Evolutionary conservation across 192 early-diverging fungal genomes (phyloP).

Genomic region (Coemansia biformis): DNA sequence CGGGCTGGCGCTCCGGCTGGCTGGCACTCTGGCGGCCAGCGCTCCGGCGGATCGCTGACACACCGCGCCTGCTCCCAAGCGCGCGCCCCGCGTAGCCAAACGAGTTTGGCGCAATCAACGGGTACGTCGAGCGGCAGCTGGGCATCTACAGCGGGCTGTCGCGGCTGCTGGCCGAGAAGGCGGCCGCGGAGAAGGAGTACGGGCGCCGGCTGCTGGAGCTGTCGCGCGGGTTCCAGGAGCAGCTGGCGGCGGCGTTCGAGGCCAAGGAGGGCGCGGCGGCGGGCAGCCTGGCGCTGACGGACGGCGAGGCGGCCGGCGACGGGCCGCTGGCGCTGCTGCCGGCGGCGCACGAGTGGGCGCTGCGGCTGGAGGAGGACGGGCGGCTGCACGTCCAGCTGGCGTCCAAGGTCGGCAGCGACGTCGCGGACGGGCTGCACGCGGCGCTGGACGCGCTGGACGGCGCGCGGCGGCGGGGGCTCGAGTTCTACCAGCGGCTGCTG

Average conservation of each 20-base stretch:
- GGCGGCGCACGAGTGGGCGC: slow-evolving; percentile 32
- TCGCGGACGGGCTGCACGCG: slow-evolving; percentile 25
- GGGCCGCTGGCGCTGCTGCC: slow-evolving; percentile 32
- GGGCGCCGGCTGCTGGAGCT: slow-evolving; percentile 35
- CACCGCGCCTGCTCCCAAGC: too few relatives aligned
- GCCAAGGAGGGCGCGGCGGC: slow-evolving; percentile 10
- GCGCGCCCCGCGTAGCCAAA: too few relatives aligned
- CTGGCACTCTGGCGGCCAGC: too few relatives aligned
- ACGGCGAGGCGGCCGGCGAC: slow-evolving; percentile 17
- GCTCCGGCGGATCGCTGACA: too few relatives aligned
- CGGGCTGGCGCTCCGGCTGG: too few relatives aligned
- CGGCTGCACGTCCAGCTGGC: slow-evolving; percentile 39
- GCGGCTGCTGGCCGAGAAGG: slow-evolving; percentile 39
- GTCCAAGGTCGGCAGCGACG: slow-evolving; percentile 27
- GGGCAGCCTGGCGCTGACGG: slow-evolving; percentile 31
- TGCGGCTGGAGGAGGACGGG: slow-evolving; percentile 43
- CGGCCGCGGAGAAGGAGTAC: slow-evolving; percentile 38
- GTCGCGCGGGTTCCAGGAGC: slow-evolving; percentile 26
- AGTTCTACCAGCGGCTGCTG: slow-evolving; percentile 36
- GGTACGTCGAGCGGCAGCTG: slow-evolving; percentile 41
- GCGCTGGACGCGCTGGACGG: slow-evolving; percentile 17
- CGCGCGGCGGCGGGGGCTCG: slow-evolving; percentile 20
- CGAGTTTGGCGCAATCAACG: slow-evolving; percentile 47
- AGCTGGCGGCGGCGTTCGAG: slow-evolving; percentile 15
- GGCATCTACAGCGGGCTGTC: slow-evolving; percentile 24